A percentile compares a stretch with the other conserved stretches of the same genome.
These are phyloP conservation scores for Lindgomyces ingoldianus DNA, from an alignment of 495 filamentous ascomycete genomes.

Conservation along the genomic window DNA sequence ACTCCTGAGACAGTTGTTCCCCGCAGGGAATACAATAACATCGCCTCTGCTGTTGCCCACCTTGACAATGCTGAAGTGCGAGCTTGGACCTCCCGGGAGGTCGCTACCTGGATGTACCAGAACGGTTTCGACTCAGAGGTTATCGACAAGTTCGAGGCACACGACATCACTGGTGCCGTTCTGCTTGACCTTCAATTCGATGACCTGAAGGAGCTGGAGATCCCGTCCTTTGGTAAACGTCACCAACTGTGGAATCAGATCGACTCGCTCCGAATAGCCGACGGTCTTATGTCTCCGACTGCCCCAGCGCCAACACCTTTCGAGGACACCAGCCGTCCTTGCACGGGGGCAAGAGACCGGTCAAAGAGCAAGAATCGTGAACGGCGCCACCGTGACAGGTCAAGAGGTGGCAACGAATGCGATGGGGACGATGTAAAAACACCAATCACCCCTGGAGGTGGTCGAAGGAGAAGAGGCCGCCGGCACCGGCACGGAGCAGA, in stretches of 20 bases:
- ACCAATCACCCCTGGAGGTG: conserved; percentile 47
- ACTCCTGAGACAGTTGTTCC: conserved; percentile 40
- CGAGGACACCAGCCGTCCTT: conserved; percentile 45
- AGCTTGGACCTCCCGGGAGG: conserved; percentile 70
- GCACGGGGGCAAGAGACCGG: conserved; percentile 33
- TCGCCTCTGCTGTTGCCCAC: conserved; percentile 51
- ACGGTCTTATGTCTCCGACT: conserved; percentile 48
- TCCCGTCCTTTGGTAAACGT: conserved; percentile 89
- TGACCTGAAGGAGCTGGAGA: conserved; percentile 90
- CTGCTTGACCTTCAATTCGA: conserved; percentile 84
- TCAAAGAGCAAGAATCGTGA: conserved; percentile 38
- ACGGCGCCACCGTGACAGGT: conserved; percentile 31
- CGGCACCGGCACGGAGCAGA: conserved; percentile 51
- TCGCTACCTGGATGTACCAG: conserved; percentile 77
- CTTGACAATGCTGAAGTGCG: conserved; percentile 60
- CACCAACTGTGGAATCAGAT: conserved; percentile 86
- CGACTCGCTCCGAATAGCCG: conserved; percentile 60
- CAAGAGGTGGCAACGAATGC: conserved; percentile 24
- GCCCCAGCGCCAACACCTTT: conserved; percentile 52
- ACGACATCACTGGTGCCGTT: conserved; percentile 87
- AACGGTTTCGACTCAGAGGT: conserved; percentile 68
- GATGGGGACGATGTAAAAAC: conserved; percentile 44
- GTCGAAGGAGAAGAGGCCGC: conserved; percentile 50
- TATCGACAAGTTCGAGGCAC: conserved; percentile 79
- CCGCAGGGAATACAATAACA: conserved; percentile 42